Conservation (phyloP, 306 rosid genomes). For the Cicer bijugum region DNA sequence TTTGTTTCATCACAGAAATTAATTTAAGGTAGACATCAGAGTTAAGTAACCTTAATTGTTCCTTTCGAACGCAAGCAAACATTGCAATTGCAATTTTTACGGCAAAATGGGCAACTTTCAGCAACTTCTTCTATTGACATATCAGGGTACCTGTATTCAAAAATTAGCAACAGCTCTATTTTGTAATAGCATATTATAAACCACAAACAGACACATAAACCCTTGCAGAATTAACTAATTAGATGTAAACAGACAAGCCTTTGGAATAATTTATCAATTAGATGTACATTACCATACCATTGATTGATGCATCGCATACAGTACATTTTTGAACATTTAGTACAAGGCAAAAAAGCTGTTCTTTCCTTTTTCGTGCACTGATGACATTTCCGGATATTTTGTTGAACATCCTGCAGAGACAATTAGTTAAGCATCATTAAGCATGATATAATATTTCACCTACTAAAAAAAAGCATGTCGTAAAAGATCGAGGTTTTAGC, state of each 20-base stretch:
- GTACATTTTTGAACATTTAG: slow-evolving; percentile 64
- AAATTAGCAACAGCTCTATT: slow-evolving; percentile 35
- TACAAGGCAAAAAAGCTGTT: slow-evolving; percentile 55
- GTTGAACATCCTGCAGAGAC: slow-evolving; percentile 47
- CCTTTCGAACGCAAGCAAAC: slow-evolving; percentile 68
- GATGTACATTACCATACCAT: slow-evolving; percentile 55
- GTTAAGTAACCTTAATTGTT: slow-evolving; percentile 61
- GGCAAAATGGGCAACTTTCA: slow-evolving; percentile 71
- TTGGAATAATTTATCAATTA: slow-evolving; percentile 9
- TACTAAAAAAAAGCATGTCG: background rate
- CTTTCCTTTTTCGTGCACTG: slow-evolving; percentile 72
- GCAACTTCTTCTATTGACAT: slow-evolving; percentile 60
- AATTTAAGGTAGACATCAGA: slow-evolving; percentile 22
- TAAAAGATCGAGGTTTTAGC: slow-evolving; percentile 23
- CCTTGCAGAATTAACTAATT: slow-evolving; percentile 8
- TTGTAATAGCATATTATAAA: slow-evolving; percentile 17
- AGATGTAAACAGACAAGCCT: background rate
- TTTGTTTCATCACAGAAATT: slow-evolving; percentile 32
- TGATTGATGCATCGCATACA: slow-evolving; percentile 65
- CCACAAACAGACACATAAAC: slow-evolving; percentile 12
- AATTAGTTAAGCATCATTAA: slow-evolving; percentile 34
- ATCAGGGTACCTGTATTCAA: slow-evolving; percentile 63
- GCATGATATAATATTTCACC: slow-evolving; percentile 10
- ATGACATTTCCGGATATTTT: slow-evolving; percentile 57
- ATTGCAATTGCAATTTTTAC: slow-evolving; percentile 78